phyloP scores from a whole-genome alignment of 1,284 basidiomycete species.

The Agaricales sp. region DNA sequence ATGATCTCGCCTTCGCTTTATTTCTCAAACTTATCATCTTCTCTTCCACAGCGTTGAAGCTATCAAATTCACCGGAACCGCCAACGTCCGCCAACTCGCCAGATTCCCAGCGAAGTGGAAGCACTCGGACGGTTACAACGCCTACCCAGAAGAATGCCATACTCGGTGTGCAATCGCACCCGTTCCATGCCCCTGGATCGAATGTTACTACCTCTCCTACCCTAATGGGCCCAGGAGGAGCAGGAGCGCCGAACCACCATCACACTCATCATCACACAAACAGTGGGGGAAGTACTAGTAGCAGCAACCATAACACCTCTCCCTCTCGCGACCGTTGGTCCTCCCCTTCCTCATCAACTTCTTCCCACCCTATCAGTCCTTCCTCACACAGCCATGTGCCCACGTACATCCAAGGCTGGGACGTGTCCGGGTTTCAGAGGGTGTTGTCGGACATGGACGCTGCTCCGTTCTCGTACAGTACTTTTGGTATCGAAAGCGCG shows the following conservation, averaged over 20 bases:
- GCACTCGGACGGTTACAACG: neutral
- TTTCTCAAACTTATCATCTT: neutral
- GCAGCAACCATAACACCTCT: neutral
- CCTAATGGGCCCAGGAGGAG: neutral
- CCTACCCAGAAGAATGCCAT: neutral
- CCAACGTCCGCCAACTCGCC: neutral
- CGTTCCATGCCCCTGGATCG: neutral
- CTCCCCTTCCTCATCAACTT: neutral
- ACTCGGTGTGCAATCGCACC: neutral
- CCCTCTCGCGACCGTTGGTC: neutral
- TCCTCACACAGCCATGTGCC: neutral
- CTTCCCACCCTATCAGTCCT: too few species aligned
- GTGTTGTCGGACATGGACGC: constrained; percentile 1
- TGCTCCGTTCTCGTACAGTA: neutral
- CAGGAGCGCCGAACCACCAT: neutral
- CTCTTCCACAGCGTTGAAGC: neutral
- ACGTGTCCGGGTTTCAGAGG: neutral
- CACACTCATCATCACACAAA: neutral
- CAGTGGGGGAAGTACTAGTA: neutral
- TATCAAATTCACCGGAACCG: neutral
- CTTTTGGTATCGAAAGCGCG: neutral
- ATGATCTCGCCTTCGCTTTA: neutral
- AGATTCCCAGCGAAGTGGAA: neutral
- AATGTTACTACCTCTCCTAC: neutral
- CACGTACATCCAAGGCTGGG: neutral